A percentile compares a stretch with the other conserved stretches of the same genome.
Conservation (phyloP, 148 eudicot species). For the Nepenthes gracilis region DNA sequence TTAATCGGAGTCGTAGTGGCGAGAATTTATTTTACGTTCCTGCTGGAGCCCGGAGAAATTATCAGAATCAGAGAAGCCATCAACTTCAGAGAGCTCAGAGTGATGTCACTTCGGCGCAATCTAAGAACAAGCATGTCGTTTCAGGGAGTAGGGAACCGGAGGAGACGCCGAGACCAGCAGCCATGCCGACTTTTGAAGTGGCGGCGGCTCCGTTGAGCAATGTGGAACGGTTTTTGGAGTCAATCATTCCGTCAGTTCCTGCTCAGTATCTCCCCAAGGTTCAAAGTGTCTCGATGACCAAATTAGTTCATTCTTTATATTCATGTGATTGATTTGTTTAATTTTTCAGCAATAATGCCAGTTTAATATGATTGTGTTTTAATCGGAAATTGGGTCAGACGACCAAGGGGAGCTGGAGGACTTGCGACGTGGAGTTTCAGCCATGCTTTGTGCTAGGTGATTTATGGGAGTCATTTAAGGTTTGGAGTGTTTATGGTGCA, state of each 20-base stretch:
- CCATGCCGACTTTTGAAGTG: slow-evolving; percentile 12
- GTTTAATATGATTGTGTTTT: too few relatives aligned
- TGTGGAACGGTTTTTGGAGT: slow-evolving; percentile 54
- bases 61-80: slow-evolving; percentile 16
- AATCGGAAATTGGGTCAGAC: slow-evolving; percentile 27
- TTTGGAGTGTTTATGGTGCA: slow-evolving; percentile 89
- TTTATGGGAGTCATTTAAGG: slow-evolving; percentile 76
- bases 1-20: slow-evolving; percentile 27
- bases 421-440: slow-evolving; percentile 48
- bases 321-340: too few relatives aligned
- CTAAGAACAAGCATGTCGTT: slow-evolving; percentile 8
- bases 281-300: neutral
- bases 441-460: slow-evolving; percentile 64
- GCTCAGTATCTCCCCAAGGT: slow-evolving; percentile 81
- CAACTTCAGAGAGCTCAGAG: slow-evolving; percentile 41
- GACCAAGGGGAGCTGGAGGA: slow-evolving; percentile 46
- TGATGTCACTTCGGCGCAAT: slow-evolving; percentile 28
- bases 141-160: slow-evolving; percentile 15
- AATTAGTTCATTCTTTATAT: neutral
- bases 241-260: slow-evolving; percentile 58
- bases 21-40: slow-evolving; percentile 52
- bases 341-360: too few relatives aligned
- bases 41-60: slow-evolving; percentile 28
- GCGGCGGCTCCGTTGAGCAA: slow-evolving; percentile 38
- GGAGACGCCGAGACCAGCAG: slow-evolving; percentile 9